phyloP scores from a whole-genome alignment of 768 basidiomycete genomes.

The Boletus tomentosulus region DNA sequence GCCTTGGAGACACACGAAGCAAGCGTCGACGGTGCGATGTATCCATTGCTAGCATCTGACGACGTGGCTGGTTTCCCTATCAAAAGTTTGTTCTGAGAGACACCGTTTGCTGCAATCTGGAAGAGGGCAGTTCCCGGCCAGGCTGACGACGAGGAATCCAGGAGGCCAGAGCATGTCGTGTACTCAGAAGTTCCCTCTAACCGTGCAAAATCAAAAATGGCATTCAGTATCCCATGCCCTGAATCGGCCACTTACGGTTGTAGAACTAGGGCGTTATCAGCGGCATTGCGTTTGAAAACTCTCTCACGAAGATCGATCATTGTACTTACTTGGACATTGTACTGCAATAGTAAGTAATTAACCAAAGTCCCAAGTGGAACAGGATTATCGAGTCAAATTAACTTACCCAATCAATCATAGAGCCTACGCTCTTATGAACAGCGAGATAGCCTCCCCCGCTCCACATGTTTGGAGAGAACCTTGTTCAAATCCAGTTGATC shows the following conservation, averaged over 20 bases:
- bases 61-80: slow-evolving; percentile 67
- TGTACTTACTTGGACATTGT: slow-evolving; percentile 37
- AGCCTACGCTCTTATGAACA: slow-evolving; percentile 35
- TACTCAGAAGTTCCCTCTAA: slow-evolving; percentile 38
- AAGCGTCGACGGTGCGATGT: slow-evolving; percentile 52
- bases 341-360: slow-evolving; percentile 1
- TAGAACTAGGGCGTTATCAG: slow-evolving; percentile 16
- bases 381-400: neutral
- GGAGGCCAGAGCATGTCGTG: slow-evolving; percentile 36
- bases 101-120: slow-evolving; percentile 49
- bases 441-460: slow-evolving; percentile 35
- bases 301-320: neutral
- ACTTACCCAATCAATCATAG: slow-evolving; percentile 43
- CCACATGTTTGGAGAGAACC: slow-evolving; percentile 20
- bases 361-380: neutral
- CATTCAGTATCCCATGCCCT: neutral
- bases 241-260: slow-evolving; percentile 17
- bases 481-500: neutral
- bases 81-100: slow-evolving; percentile 60
- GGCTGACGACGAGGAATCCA: slow-evolving; percentile 35
- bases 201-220: neutral
- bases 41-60: slow-evolving; percentile 51
- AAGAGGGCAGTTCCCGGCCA: slow-evolving; percentile 45
- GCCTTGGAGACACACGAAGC: slow-evolving; percentile 59
- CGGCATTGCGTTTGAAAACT: neutral